These are phyloP conservation scores for Aspergillus kassunensis DNA, from an alignment of 495 filamentous ascomycete genomes.

Conservation along the genomic window DNA sequence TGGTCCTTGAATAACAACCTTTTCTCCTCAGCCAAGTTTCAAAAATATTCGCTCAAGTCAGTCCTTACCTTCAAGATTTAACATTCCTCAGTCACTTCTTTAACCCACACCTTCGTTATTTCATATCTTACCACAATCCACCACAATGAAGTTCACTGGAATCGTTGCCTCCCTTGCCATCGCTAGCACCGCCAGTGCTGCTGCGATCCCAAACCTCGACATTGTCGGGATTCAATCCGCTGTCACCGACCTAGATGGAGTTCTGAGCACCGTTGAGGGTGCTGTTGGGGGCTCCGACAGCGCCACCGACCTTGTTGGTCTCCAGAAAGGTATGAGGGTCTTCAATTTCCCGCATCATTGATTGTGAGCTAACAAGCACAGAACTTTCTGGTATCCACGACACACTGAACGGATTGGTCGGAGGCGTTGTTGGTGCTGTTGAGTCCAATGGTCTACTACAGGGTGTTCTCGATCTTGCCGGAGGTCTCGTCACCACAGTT, in stretches of 20 bases:
- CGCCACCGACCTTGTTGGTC: too few species aligned
- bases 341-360: background rate
- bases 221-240: constrained; percentile 8
- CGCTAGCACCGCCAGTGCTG: constrained; percentile 22
- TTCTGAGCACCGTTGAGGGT: constrained; percentile 13
- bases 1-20: background rate
- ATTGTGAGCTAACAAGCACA: background rate
- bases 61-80: constrained; percentile 15
- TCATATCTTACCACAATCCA: constrained; percentile 5
- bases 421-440: background rate
- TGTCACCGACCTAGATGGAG: constrained; percentile 8
- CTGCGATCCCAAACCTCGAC: constrained; percentile 18
- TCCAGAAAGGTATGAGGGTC: too few species aligned
- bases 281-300: background rate
- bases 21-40: constrained; percentile 17
- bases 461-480: constrained; percentile 8
- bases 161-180: constrained; percentile 24
- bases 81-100: constrained; percentile 5
- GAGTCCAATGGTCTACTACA: background rate
- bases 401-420: background rate
- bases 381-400: constrained; percentile 5
- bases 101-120: constrained; percentile 8
- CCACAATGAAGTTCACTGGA: constrained; percentile 42
- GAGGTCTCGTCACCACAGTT: constrained; percentile 5
- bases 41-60: constrained; percentile 22